These are phyloP conservation scores for Pseudogymnoascus sp. DNA, from an alignment of 2,329 filamentous ascomycete species.

Conservation along the genomic window DNA sequence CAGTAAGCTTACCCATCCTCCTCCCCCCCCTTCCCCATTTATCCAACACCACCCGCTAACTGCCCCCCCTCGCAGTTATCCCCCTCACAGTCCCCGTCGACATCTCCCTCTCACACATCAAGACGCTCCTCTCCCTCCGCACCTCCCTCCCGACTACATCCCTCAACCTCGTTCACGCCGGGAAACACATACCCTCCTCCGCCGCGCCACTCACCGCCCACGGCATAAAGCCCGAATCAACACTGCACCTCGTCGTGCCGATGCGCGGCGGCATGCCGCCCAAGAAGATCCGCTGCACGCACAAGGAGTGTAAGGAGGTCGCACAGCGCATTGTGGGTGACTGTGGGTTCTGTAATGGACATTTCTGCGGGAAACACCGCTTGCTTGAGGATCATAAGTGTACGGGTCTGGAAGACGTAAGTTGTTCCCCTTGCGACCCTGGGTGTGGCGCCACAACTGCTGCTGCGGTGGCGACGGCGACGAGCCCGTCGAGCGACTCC, in stretches of 20 bases:
- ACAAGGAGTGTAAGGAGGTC: slow-evolving; percentile 78
- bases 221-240: slow-evolving; percentile 41
- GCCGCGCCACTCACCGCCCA: slow-evolving; percentile 36
- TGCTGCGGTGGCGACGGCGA: neutral
- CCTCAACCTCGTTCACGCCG: slow-evolving; percentile 49
- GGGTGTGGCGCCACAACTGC: slow-evolving; percentile 6
- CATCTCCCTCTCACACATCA: slow-evolving; percentile 46
- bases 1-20: slow-evolving; percentile 37
- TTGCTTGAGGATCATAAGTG: slow-evolving; percentile 93
- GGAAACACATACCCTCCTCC: slow-evolving; percentile 42
- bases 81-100: slow-evolving; percentile 44
- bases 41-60: slow-evolving; percentile 20
- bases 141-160: slow-evolving; percentile 42
- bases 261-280: slow-evolving; percentile 52
- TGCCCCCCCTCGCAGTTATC: slow-evolving; percentile 37
- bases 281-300: slow-evolving; percentile 76
- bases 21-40: slow-evolving; percentile 10
- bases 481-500: neutral
- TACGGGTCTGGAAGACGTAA: slow-evolving; percentile 77
- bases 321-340: slow-evolving; percentile 93
- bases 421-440: slow-evolving; percentile 29
- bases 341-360: slow-evolving; percentile 87
- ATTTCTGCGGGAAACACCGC: slow-evolving; percentile 92
- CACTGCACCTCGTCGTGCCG: slow-evolving; percentile 45
- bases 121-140: slow-evolving; percentile 47